Evolutionary conservation across 1,139 yeast species (phyloP).

Genomic region (Nakaseomyces uthaithaninus): DNA sequence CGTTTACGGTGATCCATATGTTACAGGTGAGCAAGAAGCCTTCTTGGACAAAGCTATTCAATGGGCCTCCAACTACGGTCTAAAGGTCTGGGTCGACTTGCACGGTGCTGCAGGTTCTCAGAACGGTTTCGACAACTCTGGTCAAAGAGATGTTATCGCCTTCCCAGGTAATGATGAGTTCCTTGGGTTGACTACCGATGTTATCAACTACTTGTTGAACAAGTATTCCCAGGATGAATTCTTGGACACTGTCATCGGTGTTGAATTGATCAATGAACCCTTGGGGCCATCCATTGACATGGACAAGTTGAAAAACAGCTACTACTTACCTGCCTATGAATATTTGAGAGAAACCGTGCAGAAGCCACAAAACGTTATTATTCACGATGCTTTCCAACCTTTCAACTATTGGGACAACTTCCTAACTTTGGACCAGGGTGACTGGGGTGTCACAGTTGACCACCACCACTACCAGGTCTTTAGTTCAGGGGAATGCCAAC

Average conservation of each 20-base stretch:
- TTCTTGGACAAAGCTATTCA: conserved; percentile 67
- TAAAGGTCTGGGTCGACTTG: conserved; percentile 84
- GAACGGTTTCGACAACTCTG: conserved; percentile 94
- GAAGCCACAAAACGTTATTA: conserved; percentile 30
- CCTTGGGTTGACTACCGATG: conserved; percentile 32
- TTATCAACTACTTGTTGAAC: conserved; percentile 35
- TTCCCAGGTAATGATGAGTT: conserved; percentile 49
- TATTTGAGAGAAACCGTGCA: conserved; percentile 30
- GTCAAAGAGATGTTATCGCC: conserved; percentile 55
- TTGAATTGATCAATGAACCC: conserved; percentile 86
- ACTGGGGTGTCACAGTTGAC: conserved; percentile 68
- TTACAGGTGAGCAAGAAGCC: conserved; percentile 71
- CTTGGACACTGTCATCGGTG: conserved; percentile 69
- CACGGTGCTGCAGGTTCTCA: conserved; percentile 98
- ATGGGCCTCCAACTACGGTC: conserved; percentile 58
- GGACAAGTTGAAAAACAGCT: conserved; percentile 50
- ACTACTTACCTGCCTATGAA: conserved; percentile 33
- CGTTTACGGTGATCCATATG: conserved; percentile 70
- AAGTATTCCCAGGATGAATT: conserved; percentile 63
- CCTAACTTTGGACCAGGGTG: conserved; percentile 35
- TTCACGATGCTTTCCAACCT: conserved; percentile 51
- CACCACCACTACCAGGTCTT: conserved; percentile 93
- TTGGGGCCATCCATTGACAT: conserved; percentile 60
- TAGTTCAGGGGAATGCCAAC: conserved; percentile 48
- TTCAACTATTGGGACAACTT: conserved; percentile 57